Evolutionary conservation across 1,139 yeast genomes (phyloP), one percentile per base, ranked within the genome.

Genomic region (Lodderomyces oxycetoniae): DNA sequence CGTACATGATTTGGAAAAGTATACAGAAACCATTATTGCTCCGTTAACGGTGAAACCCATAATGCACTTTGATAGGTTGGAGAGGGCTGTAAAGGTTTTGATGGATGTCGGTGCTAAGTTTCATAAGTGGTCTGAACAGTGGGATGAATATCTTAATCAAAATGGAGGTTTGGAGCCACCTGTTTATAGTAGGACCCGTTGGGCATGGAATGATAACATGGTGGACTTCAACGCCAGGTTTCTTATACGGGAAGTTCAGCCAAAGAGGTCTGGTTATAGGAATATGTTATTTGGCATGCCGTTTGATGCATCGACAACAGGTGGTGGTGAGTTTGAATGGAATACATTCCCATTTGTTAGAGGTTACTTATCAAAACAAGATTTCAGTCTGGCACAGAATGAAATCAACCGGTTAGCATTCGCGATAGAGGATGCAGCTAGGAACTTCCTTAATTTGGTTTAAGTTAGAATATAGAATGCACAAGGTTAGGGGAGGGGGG

Each of bases 191-290:
- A 71, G 79, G 40, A 78, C 75, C 45, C 68, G 97, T 48, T 76
- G 87, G 81, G 75, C 74, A 41, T 83, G 94, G 87, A 89, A 89
- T 57, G 71, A 77, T 20, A 75, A 77, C 41, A 59, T 87, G 51
- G 58, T 75, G 12, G 58, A 62, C 12, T 67, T 86, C 37, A 84
- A 79, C 44, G 73, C 72, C 45, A 62, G 66, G 16, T 66, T 83
- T 43, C 49, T 79, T 17, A 59, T 35, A 10, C 58, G 65, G 3
- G 64, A 58, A 13, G 78, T 80, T 2, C 52, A 72, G 7, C 71
- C 72, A 4, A 53, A 60, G 4, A 67, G 95, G 31, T 66, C 75
- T 14, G 89, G 93, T 64, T 84, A 76, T 50, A 68, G 72, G 49
- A 88, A 87, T 50, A 54, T 68, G 1, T 49, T 89, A 7, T 77